phyloP scores from a whole-genome alignment of 2,329 filamentous ascomycete species.

The Neofusicoccum cordaticola region DNA sequence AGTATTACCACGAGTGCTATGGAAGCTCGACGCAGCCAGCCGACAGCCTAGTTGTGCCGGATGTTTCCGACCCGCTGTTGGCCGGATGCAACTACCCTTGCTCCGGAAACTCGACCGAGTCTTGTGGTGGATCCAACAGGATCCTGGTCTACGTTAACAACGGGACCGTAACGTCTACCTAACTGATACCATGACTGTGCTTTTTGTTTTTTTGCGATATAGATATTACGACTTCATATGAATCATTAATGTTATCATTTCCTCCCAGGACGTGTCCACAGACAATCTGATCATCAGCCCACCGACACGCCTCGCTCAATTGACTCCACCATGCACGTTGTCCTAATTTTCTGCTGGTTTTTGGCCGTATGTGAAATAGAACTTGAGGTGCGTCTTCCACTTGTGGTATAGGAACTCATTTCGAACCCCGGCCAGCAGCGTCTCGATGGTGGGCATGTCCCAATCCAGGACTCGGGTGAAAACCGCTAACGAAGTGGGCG shows the following conservation, averaged over 20 bases:
- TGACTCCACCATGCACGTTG: background rate
- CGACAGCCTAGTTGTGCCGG: background rate
- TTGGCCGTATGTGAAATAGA: slow-evolving; percentile 33
- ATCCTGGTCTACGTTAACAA: slow-evolving; percentile 5
- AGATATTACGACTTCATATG: too few relatives aligned
- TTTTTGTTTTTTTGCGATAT: background rate
- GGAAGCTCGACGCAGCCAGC: slow-evolving; percentile 30
- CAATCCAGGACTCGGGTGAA: slow-evolving; percentile 36
- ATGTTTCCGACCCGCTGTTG: background rate
- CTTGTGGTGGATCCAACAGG: slow-evolving; percentile 1
- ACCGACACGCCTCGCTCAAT: too few relatives aligned
- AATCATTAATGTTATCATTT: background rate
- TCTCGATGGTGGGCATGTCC: slow-evolving; percentile 32
- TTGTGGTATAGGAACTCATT: slow-evolving; percentile 30
- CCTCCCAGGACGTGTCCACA: background rate
- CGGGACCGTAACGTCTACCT: background rate
- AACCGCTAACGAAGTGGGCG: slow-evolving; percentile 36
- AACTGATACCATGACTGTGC: too few relatives aligned
- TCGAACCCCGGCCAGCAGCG: slow-evolving; percentile 33
- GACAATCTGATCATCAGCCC: background rate
- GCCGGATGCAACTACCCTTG: slow-evolving; percentile 3
- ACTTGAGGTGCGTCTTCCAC: slow-evolving; percentile 33
- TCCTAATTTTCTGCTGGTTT: slow-evolving; percentile 23
- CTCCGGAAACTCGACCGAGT: slow-evolving; percentile 10
- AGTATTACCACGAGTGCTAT: slow-evolving; percentile 33